Conservation (phyloP, 2,329 filamentous ascomycete genomes). For the Aspergillus tubingensis region DNA sequence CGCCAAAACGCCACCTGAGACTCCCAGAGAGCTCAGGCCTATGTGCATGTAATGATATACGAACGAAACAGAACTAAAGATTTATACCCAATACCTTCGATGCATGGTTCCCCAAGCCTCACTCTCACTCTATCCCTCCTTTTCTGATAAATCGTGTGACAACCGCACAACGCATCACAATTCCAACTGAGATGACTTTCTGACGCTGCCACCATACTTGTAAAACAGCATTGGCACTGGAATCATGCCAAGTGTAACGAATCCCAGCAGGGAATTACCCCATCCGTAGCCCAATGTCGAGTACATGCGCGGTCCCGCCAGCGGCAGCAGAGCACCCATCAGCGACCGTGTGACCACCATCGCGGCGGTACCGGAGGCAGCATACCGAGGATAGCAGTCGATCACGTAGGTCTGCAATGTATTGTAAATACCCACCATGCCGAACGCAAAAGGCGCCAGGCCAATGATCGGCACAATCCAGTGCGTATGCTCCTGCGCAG, state of each 20-base stretch:
- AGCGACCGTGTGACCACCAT: neutral
- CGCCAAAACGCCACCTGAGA: neutral
- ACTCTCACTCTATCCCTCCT: too few species aligned
- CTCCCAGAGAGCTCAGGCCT: neutral
- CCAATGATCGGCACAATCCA: slow-evolving; percentile 56
- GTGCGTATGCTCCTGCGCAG: slow-evolving; percentile 51
- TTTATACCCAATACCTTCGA: neutral
- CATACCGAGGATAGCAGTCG: neutral
- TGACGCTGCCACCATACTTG: neutral
- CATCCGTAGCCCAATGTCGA: neutral
- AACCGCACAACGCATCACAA: neutral
- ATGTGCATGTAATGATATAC: neutral
- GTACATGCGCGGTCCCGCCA: slow-evolving; percentile 5
- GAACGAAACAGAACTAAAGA: neutral
- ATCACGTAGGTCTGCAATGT: slow-evolving; percentile 1
- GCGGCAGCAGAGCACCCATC: neutral
- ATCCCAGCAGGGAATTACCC: slow-evolving; percentile 2
- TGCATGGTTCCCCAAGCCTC: neutral
- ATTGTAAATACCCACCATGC: slow-evolving; percentile 2
- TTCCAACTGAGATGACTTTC: neutral
- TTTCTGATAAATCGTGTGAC: neutral
- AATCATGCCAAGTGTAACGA: neutral
- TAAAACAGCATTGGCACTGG: neutral
- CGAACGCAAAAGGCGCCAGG: neutral
- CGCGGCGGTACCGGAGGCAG: neutral